Evolutionary conservation across 805 yeast genomes (phyloP).

Genomic region (Pichia paraexigua): DNA sequence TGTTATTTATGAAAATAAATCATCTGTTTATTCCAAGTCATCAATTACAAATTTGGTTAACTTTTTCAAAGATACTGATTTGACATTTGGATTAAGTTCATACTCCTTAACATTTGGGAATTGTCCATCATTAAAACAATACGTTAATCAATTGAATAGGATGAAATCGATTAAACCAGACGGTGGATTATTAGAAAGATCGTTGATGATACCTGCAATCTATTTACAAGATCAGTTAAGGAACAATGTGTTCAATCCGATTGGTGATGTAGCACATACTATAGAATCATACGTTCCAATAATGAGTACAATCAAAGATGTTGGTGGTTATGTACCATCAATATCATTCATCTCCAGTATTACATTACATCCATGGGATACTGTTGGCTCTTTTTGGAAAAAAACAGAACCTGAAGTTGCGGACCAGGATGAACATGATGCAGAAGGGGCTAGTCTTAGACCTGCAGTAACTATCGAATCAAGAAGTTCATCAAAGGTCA

Average conservation of each 20-base stretch:
- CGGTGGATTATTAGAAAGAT: slow-evolving; percentile 23
- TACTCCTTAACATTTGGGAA: slow-evolving; percentile 20
- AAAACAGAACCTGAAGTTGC: background rate
- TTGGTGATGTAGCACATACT: slow-evolving; percentile 19
- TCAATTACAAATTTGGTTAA: slow-evolving; percentile 10
- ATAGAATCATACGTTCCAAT: slow-evolving; percentile 18
- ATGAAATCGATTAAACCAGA: slow-evolving; percentile 14
- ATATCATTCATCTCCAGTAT: background rate
- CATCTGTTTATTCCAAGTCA: slow-evolving; percentile 3
- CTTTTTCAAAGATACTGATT: slow-evolving; percentile 21
- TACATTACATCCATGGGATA: slow-evolving; percentile 5
- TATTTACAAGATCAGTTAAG: slow-evolving; percentile 23
- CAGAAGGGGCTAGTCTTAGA: background rate
- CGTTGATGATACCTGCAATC: slow-evolving; percentile 20
- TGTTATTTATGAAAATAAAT: slow-evolving; percentile 16
- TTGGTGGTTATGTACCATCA: slow-evolving; percentile 1
- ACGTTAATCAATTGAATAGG: slow-evolving; percentile 14
- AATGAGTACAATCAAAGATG: background rate
- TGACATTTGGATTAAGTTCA: slow-evolving; percentile 21
- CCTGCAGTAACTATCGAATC: background rate
- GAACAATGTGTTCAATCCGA: slow-evolving; percentile 24
- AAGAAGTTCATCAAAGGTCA: slow-evolving; percentile 1
- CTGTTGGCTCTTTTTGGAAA: slow-evolving; percentile 3
- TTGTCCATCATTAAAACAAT: slow-evolving; percentile 20
- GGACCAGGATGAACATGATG: background rate